These are phyloP conservation scores for Verbascum thapsus DNA, from an alignment of 257 asterid species.

Conservation along the genomic window DNA sequence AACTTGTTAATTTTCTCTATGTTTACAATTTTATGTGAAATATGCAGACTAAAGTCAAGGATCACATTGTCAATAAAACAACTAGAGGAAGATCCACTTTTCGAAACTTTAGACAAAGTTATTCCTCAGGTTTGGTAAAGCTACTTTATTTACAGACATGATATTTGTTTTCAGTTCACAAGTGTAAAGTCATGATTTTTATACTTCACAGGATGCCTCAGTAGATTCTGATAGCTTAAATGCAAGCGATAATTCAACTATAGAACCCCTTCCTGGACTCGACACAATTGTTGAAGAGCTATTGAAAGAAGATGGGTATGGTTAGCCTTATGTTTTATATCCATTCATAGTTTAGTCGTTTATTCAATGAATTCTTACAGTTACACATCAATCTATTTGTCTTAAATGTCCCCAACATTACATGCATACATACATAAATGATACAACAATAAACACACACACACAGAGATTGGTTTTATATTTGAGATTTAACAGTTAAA, in stretches of 20 bases:
- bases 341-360: neutral
- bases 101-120: slow-evolving; percentile 91
- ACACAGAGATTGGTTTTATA: no score
- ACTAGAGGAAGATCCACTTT: slow-evolving; percentile 89
- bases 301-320: slow-evolving; percentile 89
- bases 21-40: slow-evolving; percentile 8
- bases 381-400: neutral
- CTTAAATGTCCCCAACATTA: no score
- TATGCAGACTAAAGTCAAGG: slow-evolving; percentile 69
- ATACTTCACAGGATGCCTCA: slow-evolving; percentile 51
- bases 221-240: slow-evolving; percentile 34
- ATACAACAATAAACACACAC: no score
- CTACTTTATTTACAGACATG: neutral
- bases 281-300: slow-evolving; percentile 75
- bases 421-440: no score
- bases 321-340: slow-evolving; percentile 12
- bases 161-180: slow-evolving; percentile 13
- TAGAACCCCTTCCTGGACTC: slow-evolving; percentile 94
- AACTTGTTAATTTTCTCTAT: neutral
- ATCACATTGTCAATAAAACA: slow-evolving; percentile 85
- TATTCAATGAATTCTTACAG: neutral
- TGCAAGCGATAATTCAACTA: slow-evolving; percentile 38
- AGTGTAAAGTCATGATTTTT: slow-evolving; percentile 15
- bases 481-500: no score
- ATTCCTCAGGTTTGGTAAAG: slow-evolving; percentile 73